Percentiles rank a stretch among this genome's conserved stretches.
These are phyloP conservation scores for Cyathus striatus DNA, from an alignment of 768 basidiomycete species.

Conservation along the genomic window DNA sequence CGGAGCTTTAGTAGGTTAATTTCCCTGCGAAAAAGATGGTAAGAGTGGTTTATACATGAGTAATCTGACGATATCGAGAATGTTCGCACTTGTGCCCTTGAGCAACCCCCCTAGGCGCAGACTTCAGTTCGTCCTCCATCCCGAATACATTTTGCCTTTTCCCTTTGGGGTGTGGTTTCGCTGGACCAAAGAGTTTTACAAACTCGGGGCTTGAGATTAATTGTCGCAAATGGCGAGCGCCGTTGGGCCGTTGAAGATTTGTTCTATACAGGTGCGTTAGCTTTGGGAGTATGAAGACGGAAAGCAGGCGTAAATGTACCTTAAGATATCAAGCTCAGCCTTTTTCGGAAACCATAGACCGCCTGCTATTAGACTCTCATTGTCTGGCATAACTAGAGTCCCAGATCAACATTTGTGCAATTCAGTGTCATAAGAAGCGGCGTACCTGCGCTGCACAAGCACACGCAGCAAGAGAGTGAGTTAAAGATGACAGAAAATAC, in stretches of 20 bases:
- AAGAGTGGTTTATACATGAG: not conserved
- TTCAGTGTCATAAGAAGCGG: constrained; percentile 9
- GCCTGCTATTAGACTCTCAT: constrained; percentile 69
- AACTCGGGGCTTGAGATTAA: constrained; percentile 70
- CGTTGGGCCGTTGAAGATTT: constrained; percentile 54
- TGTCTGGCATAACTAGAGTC: constrained; percentile 64
- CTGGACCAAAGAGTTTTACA: constrained; percentile 69
- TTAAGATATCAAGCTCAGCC: constrained; percentile 72
- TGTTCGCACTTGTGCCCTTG: constrained; percentile 68
- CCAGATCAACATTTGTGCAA: not conserved
- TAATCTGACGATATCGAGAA: constrained; percentile 2
- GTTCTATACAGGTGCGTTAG: constrained; percentile 30
- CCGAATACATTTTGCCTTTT: constrained; percentile 79
- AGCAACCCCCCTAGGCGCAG: constrained; percentile 84
- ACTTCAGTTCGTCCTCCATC: constrained; percentile 81
- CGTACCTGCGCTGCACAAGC: no score
- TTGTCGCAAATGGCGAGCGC: constrained; percentile 55
- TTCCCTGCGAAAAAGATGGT: constrained; percentile 43
- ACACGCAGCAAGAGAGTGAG: no score
- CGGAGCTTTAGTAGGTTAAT: constrained; percentile 90
- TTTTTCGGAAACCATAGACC: constrained; percentile 78
- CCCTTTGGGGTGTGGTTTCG: constrained; percentile 58
- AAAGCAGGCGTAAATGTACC: constrained; percentile 36
- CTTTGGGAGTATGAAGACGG: no score
- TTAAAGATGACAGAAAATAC: no score